Evolutionary conservation across 148 eudicot species (phyloP).

Genomic region (Pharnaceum exiguum): DNA sequence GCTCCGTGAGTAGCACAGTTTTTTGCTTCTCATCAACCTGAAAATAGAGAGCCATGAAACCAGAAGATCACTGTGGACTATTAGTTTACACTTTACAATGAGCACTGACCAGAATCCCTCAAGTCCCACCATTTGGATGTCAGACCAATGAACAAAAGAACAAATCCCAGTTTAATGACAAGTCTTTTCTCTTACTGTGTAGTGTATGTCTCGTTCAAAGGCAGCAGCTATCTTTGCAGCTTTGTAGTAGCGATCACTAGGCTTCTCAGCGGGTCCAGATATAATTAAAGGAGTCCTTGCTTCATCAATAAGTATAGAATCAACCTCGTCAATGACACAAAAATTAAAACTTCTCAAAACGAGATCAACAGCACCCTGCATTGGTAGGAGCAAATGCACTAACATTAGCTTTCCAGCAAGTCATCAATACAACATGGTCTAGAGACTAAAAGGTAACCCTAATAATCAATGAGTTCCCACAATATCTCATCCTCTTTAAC

Average conservation of each 20-base stretch:
- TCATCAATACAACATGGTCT: constrained; percentile 1
- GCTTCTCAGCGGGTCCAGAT: constrained; percentile 98
- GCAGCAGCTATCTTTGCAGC: constrained; percentile 97
- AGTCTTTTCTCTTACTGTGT: constrained; percentile 52
- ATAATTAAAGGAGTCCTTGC: constrained; percentile 99
- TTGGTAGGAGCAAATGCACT: constrained; percentile 25
- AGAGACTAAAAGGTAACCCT: neutral
- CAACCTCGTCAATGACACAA: constrained; percentile 98
- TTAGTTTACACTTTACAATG: neutral
- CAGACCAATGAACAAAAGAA: neutral
- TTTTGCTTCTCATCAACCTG: constrained; percentile 99
- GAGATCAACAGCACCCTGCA: constrained; percentile 92
- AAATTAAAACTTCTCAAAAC: constrained; percentile 84
- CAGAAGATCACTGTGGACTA: neutral
- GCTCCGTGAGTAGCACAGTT: constrained; percentile 81
- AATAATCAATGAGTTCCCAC: too few relatives aligned
- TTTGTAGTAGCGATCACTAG: constrained; percentile 96
- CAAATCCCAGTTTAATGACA: neutral
- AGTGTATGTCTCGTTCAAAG: constrained; percentile 91
- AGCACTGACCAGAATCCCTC: neutral
- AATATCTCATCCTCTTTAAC: too few relatives aligned
- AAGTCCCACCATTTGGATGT: neutral
- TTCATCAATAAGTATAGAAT: constrained; percentile 96
- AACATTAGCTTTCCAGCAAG: constrained; percentile 8
- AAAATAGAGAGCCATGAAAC: constrained; percentile 15